Percentiles rank a stretch among this genome's conserved stretches.
phyloP scores from a whole-genome alignment of 1,284 basidiomycete species.

The Somion occarium region DNA sequence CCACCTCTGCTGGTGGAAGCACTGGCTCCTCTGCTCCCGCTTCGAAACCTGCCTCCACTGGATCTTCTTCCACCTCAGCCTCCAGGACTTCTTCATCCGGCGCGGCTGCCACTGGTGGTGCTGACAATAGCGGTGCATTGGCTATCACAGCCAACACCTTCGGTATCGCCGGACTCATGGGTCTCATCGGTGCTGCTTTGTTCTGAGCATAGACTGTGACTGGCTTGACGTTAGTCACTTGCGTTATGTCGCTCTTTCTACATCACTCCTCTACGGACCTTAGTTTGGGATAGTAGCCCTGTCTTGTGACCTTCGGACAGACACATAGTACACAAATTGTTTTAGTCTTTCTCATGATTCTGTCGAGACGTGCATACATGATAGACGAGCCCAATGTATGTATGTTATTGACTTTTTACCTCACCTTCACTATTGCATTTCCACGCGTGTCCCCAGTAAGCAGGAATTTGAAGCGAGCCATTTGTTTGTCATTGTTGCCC shows the following conservation, averaged over 20 bases:
- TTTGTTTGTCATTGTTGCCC: constrained; percentile 10
- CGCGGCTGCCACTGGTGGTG: constrained; percentile 15
- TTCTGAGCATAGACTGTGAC: constrained; percentile 30
- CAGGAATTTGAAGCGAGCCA: not conserved
- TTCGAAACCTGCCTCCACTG: constrained; percentile 15
- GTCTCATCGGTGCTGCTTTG: constrained; percentile 43
- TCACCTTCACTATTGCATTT: not conserved
- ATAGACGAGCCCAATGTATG: constrained; percentile 2
- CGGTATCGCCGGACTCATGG: constrained; percentile 41
- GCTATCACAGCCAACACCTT: constrained; percentile 22
- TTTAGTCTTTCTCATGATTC: constrained; percentile 2
- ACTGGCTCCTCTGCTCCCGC: constrained; percentile 15
- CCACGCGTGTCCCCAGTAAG: not conserved
- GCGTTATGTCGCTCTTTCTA: constrained; percentile 11
- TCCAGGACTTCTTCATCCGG: constrained; percentile 14
- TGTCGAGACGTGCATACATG: not conserved
- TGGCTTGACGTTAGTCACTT: constrained; percentile 6
- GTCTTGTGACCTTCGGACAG: not conserved
- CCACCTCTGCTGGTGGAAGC: constrained; percentile 19
- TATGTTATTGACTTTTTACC: constrained; percentile 4
- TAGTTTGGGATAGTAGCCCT: not conserved
- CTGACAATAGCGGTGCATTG: constrained; percentile 9
- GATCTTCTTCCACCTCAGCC: constrained; percentile 8
- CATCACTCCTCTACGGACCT: constrained; percentile 1
- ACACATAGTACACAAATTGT: not conserved